A percentile compares a stretch with the other conserved stretches of the same genome.
phyloP scores from a whole-genome alignment of 2,329 filamentous ascomycete species.

The Beauveria pseudobassiana region DNA sequence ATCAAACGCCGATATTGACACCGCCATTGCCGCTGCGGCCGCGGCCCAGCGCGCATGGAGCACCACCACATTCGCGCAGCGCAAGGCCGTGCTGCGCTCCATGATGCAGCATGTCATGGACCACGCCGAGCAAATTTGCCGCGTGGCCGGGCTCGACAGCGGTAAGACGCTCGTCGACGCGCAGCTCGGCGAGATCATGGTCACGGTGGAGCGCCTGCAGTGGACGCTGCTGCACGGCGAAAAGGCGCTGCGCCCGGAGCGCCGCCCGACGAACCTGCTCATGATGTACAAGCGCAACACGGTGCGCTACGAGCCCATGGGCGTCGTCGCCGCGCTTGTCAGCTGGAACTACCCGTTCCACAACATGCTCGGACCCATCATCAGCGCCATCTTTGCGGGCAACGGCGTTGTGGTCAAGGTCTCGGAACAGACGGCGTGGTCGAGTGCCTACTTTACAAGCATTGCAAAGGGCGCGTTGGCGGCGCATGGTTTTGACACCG shows the following conservation, averaged over 20 bases:
- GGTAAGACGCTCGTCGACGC: slow-evolving; percentile 97
- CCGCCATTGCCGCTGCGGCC: slow-evolving; percentile 64
- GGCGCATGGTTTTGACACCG: slow-evolving; percentile 74
- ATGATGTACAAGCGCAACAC: slow-evolving; percentile 95
- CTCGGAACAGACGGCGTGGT: slow-evolving; percentile 95
- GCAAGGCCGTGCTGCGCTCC: slow-evolving; percentile 71
- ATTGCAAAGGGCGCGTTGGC: slow-evolving; percentile 72
- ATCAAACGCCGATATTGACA: slow-evolving; percentile 70
- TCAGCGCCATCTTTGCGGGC: slow-evolving; percentile 83
- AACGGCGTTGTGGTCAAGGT: slow-evolving; percentile 91
- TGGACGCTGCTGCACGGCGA: slow-evolving; percentile 94
- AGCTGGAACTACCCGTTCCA: slow-evolving; percentile 98
- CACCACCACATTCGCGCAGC: slow-evolving; percentile 66
- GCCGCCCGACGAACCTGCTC: slow-evolving; percentile 78
- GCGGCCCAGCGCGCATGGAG: slow-evolving; percentile 73
- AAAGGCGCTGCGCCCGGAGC: slow-evolving; percentile 62
- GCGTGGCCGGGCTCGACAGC: slow-evolving; percentile 80
- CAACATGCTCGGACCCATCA: slow-evolving; percentile 86
- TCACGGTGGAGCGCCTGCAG: slow-evolving; percentile 86
- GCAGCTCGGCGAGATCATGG: slow-evolving; percentile 86
- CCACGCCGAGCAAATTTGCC: slow-evolving; percentile 81
- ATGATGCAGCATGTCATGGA: slow-evolving; percentile 78
- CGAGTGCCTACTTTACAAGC: slow-evolving; percentile 69
- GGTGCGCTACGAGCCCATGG: slow-evolving; percentile 84
- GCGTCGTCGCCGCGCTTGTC: slow-evolving; percentile 85